Conservation (phyloP, 2,329 filamentous ascomycete genomes). For the Coniochaeta ligniaria region DNA sequence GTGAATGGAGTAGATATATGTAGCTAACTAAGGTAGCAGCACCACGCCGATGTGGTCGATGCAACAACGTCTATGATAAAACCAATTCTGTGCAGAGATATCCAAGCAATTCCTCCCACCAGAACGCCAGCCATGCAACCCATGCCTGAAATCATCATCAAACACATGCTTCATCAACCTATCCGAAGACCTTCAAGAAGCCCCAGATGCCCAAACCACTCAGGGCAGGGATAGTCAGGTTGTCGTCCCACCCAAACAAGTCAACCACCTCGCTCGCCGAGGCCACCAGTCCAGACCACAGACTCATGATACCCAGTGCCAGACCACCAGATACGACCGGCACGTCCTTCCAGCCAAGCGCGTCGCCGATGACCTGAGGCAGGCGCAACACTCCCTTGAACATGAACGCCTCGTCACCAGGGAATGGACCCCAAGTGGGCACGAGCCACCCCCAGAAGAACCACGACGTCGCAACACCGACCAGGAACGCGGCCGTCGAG, state of each 20-base stretch:
- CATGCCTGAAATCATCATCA: neutral
- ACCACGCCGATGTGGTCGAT: neutral
- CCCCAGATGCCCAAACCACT: conserved; percentile 86
- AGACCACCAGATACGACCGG: conserved; percentile 60
- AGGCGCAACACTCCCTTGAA: conserved; percentile 73
- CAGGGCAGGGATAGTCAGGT: conserved; percentile 89
- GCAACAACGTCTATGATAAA: neutral
- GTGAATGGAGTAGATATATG: neutral
- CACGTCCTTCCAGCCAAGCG: conserved; percentile 52
- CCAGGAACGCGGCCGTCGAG: conserved; percentile 72
- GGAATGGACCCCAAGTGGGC: conserved; percentile 58
- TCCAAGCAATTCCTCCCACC: conserved; percentile 7
- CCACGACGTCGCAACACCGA: conserved; percentile 75
- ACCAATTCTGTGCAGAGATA: conserved; percentile 5
- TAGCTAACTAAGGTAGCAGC: neutral
- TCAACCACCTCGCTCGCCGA: conserved; percentile 87
- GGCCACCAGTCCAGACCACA: conserved; percentile 84
- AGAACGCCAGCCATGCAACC: conserved; percentile 17
- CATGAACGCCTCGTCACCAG: conserved; percentile 69
- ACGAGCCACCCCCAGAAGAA: conserved; percentile 86
- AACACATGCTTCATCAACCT: conserved; percentile 12
- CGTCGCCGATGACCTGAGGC: conserved; percentile 49
- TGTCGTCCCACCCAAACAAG: conserved; percentile 92
- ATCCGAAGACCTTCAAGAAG: conserved; percentile 81
- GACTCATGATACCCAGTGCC: conserved; percentile 72